Percentiles rank a stretch among this genome's conserved stretches.
These are phyloP conservation scores for Tolypocladium cylindrosporum DNA, from an alignment of 2,329 filamentous ascomycete species.

Conservation along the genomic window DNA sequence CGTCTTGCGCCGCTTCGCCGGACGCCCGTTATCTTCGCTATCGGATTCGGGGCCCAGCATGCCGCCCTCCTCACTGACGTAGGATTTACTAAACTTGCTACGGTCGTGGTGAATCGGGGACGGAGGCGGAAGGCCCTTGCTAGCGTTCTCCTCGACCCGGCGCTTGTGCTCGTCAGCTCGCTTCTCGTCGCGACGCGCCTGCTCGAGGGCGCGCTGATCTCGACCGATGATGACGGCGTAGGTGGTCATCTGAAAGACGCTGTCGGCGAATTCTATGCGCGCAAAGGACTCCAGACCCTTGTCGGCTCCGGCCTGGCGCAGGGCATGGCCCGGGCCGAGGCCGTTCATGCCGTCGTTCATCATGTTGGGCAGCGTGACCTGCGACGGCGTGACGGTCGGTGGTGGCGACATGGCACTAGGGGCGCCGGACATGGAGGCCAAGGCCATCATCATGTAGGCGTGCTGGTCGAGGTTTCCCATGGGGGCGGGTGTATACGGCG, in stretches of 20 bases:
- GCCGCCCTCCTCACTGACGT: constrained; percentile 60
- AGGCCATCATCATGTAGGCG: constrained; percentile 35
- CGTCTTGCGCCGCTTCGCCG: constrained; percentile 36
- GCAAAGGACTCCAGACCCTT: constrained; percentile 46
- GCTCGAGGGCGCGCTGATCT: constrained; percentile 50
- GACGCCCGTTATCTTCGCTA: constrained; percentile 37
- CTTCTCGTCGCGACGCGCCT: constrained; percentile 42
- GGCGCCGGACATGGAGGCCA: constrained; percentile 27
- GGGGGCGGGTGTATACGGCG: constrained; percentile 21
- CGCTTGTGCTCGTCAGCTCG: constrained; percentile 34
- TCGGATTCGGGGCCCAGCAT: constrained; percentile 56
- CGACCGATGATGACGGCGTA: constrained; percentile 63
- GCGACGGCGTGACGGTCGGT: constrained; percentile 34
- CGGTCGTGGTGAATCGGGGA: constrained; percentile 39
- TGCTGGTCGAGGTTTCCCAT: constrained; percentile 25
- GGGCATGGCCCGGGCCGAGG: constrained; percentile 18
- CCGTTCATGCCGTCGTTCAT: constrained; percentile 19
- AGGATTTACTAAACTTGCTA: constrained; percentile 51
- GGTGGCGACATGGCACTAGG: constrained; percentile 28
- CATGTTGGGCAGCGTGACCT: constrained; percentile 32
- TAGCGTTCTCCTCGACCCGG: constrained; percentile 34
- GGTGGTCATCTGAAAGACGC: constrained; percentile 70
- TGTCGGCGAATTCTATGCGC: constrained; percentile 61
- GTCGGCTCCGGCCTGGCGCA: constrained; percentile 22
- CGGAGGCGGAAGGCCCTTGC: constrained; percentile 38